Evolutionary conservation across 495 filamentous ascomycete genomes (phyloP), one percentile per base, ranked within the genome.

Genomic region (Penicillium parvum): DNA sequence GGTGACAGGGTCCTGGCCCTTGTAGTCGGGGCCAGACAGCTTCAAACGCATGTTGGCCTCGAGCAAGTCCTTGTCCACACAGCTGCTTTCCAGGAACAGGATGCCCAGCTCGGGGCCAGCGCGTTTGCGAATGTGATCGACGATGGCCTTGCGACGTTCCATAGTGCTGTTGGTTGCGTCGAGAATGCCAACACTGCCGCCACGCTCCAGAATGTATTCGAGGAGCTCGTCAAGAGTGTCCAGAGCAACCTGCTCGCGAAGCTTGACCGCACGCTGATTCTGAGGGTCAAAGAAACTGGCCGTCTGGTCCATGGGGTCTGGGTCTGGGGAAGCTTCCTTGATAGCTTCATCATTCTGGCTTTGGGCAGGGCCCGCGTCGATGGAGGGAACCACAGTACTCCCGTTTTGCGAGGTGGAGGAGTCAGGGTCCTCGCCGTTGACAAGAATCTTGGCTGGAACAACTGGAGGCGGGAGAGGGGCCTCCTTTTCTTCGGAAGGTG

Each of bases 31-130:
- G 2, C 92, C 92, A 33, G 85, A 90, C n/a, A 98, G 81, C 67
- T 98, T 98, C 43, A 98, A 65, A 14, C 90, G 87, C 91, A 97
- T 98, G 53, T 98, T 98, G 10, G 89, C 85, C 61, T 96, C 92
- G 26, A 98, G 74, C 26, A 98, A 73, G 56, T 65, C 58, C n/a
- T 61, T 68, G 52, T 98, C 90, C 45, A 90, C 74, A 64, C 92
- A 98, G 40, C 90, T 82, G 52, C 87, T 94, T 65, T 98, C 92
- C 5, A 97, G 82, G 66, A 96, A 97, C 14, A 98, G 64, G 15
- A 98, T 86, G 18, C 89, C 89, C 20, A 98, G 71, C 37, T 88
- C 81, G 29, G 84, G 84, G 4, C 92, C 91, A 47, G 92, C 91
- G 34, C 85, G 78, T 34, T 82, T 69, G 39, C 87, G 84, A 55